Evolutionary conservation across 805 yeast species (phyloP), one percentile per base, ranked within the genome.

Genomic region (Candida yuanshanica): DNA sequence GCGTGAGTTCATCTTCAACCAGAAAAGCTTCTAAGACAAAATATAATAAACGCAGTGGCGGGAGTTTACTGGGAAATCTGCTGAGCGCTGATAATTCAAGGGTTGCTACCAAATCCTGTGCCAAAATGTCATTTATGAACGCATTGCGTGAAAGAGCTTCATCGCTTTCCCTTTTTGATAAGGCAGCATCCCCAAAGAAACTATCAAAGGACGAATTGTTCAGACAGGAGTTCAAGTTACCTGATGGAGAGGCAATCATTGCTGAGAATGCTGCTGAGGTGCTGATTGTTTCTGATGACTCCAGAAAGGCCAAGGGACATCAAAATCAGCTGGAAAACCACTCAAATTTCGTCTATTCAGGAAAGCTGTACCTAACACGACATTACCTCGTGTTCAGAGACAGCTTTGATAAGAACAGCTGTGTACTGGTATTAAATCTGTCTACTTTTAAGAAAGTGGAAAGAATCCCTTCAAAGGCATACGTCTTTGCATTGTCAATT

Each of bases 401-500:
- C 51, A 72, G 76, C 7, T 79, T 77, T 51, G 95, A 88, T 52
- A 70, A 72, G 36, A 70, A 78, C 41, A 74, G 79, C 35, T 83
- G 93, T 56, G 72, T 77, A 6, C 75, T 91, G 54, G 72, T 72
- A 4, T 51, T 91, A 22, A 93, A 91, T 46, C 63, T 93, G 33
- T 77, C 90, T 2, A 77, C 95, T 1, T 65, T 93, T 29, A 80
- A 83, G 54, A 81, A 88, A 46, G 95, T 93, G 14, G 96, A 91
- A 58, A 71, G 97, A 39, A 72, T 88, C 17, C 95, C 95, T 10
- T 72, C 87, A 2, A 72, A 79, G 42, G 71, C 85, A 1, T 84
- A 81, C 56, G 81, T 85, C 16, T 85, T 89, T 63, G 89, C 95
- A 2, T 69, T 93, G 16, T 66, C 79, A n/a, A 63, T 91, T 12